Evolutionary conservation across 164 flowering plant species (phyloP).

Genomic region (Nymphaea colorata): DNA sequence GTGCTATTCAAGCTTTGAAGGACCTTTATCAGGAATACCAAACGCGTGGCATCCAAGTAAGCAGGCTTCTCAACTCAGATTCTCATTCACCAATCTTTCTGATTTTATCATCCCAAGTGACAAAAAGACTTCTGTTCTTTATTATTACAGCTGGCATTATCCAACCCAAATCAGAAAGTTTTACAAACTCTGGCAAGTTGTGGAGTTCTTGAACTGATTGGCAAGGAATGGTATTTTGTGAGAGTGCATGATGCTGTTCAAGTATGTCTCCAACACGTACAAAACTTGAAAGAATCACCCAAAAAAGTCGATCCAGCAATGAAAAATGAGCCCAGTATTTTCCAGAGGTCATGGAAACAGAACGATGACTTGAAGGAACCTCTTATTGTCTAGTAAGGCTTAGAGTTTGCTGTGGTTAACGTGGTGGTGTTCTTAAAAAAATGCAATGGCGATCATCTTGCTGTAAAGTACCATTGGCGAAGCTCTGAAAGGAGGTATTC

Average conservation of each 20-base stretch:
- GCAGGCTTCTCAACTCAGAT: not conserved
- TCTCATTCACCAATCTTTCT: not conserved
- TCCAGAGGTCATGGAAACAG: constrained; percentile 28
- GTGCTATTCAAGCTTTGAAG: constrained; percentile 87
- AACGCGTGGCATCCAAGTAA: constrained; percentile 78
- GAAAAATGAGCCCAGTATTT: constrained; percentile 17
- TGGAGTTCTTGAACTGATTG: constrained; percentile 67
- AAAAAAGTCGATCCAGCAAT: constrained; percentile 10
- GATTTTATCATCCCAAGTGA: not conserved
- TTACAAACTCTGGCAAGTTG: constrained; percentile 55
- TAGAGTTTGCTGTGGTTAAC: not conserved
- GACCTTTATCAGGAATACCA: constrained; percentile 85
- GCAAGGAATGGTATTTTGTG: constrained; percentile 95
- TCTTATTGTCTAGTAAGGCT: not conserved
- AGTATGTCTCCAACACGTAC: constrained; percentile 86
- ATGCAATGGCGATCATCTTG: not conserved
- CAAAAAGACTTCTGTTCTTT: not conserved
- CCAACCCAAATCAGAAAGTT: constrained; percentile 86
- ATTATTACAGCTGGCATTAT: constrained; percentile 58
- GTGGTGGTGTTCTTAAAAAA: not conserved
- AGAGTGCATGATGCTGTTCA: constrained; percentile 96
- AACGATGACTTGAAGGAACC: constrained; percentile 13
- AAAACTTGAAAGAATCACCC: constrained; percentile 26
- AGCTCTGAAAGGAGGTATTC: not conserved
- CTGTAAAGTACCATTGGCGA: not conserved